Base-by-base conservation (phyloP, 2,329 filamentous ascomycete species). In the Colletotrichum sp. region DNA sequence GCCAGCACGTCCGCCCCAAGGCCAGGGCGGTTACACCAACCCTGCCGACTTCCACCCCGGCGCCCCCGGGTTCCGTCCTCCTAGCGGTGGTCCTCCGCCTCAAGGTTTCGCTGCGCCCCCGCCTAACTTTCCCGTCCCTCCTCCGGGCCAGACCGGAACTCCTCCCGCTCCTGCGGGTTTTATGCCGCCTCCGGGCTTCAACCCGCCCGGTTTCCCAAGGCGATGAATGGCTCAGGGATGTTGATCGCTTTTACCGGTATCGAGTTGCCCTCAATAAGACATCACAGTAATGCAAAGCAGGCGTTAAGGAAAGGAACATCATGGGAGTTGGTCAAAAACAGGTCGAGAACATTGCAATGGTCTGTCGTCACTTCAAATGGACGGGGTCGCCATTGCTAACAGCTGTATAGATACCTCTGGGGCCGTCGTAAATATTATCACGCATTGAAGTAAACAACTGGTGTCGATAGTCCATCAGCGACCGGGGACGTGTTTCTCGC, bases 41-140 rank as follows among this genome's bases (percentile, higher is more conserved):
- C 87, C 87, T 7, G 87, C 86, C 63, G 86, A 88, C 72, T 89
- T 87, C 80, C 88, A 89, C 77, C 87, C 87, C 0, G 86, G 85
- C 32, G 57, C 69, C 18, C 73, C 73, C 1, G 68, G 71, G 7
- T 78, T 76, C 48, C 84, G 85, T 15, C 84, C 85, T 6, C 83
- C 84, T 9, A 82, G 82, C 18, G 80, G 82, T 12, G 79, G 83
- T 16, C 84, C 84, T 2, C 81, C 83, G 6, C 84, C 83, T 4
- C 85, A 83, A 26, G 85, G 84, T n/a, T 88, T 85, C 68, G 82
- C 76, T 57, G 79, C 78, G 1, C 83, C 85, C 28, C 85, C 87
- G 6, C 85, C 86, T 4, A 85, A 84, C 4, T 88, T 88, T 36
- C 82, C 84, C 21, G 79, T 82, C 4, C 85, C 84, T 48, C 84